These are phyloP conservation scores for Cryptosporidium andersoni DNA, from an alignment of 169 alveolate genomes.

Conservation along the genomic window DNA sequence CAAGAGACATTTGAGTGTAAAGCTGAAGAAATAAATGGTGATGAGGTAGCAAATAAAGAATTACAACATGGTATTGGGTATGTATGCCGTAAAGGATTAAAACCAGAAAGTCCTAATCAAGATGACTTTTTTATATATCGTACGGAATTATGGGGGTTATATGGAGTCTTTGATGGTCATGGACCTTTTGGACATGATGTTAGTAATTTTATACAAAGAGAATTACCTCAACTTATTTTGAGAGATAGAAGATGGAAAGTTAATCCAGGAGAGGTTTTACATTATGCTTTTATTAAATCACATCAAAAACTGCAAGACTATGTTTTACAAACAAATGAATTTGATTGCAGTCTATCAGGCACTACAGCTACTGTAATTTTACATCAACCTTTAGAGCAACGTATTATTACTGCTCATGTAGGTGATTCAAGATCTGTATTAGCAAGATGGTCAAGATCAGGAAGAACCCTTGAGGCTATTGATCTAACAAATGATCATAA, in stretches of 20 bases:
- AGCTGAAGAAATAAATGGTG: constrained; percentile 61
- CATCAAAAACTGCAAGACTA: constrained; percentile 73
- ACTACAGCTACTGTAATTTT: constrained; percentile 79
- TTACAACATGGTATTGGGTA: constrained; percentile 78
- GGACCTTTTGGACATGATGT: constrained; percentile 90
- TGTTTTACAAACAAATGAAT: constrained; percentile 76
- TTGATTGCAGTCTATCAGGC: constrained; percentile 82
- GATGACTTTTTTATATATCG: constrained; percentile 82
- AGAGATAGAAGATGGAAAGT: constrained; percentile 67
- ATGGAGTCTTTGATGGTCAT: constrained; percentile 91
- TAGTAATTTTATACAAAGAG: constrained; percentile 80
- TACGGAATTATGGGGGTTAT: constrained; percentile 77
- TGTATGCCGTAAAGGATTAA: constrained; percentile 86
- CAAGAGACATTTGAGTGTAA: constrained; percentile 66
- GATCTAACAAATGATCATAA: constrained; percentile 84
- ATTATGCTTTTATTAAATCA: constrained; percentile 76
- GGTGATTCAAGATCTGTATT: constrained; percentile 87
- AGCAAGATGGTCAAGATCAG: constrained; percentile 78
- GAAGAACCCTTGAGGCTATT: constrained; percentile 74
- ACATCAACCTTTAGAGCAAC: constrained; percentile 72
- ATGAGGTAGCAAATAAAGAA: constrained; percentile 48
- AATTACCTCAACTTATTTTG: constrained; percentile 76
- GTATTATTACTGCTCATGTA: constrained; percentile 82
- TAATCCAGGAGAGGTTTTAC: constrained; percentile 75
- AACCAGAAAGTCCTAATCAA: constrained; percentile 89